Percentiles rank a stretch among this genome's conserved stretches.
phyloP scores from a whole-genome alignment of 257 asterid species.

The Ilex aquifolium region DNA sequence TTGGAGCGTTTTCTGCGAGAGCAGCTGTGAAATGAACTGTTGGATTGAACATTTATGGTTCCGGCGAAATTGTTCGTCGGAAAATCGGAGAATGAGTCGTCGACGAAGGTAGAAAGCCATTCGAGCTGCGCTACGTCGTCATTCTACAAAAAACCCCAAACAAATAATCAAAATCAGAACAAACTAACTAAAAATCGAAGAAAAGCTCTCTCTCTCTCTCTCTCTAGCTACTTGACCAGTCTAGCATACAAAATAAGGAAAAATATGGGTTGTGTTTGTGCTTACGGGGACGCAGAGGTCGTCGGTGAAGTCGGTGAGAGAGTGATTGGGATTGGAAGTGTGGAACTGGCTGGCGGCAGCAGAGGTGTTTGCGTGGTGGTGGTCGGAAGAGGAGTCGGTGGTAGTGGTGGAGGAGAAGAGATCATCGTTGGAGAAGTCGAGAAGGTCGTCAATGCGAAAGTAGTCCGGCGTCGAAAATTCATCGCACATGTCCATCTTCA shows the following conservation, averaged over 20 bases:
- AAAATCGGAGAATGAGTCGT: constrained; percentile 48
- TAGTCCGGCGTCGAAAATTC: constrained; percentile 23
- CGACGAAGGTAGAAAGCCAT: constrained; percentile 72
- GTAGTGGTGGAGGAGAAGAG: constrained; percentile 20
- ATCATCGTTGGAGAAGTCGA: constrained; percentile 52
- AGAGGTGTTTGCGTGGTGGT: constrained; percentile 14
- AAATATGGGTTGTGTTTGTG: neutral
- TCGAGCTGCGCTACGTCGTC: constrained; percentile 62
- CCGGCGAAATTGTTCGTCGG: constrained; percentile 34
- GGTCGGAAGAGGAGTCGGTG: constrained; percentile 22
- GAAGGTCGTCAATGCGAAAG: constrained; percentile 48
- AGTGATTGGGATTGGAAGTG: constrained; percentile 16
- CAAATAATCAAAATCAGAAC: neutral
- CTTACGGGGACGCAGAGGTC: constrained; percentile 47
- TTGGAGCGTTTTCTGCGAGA: constrained; percentile 3
- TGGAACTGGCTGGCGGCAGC: constrained; percentile 4
- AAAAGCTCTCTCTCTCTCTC: too few species aligned
- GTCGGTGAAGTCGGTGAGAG: constrained; percentile 28
- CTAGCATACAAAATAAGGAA: too few species aligned
- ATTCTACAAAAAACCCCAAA: constrained; percentile 18
- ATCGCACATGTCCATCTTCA: constrained; percentile 22
- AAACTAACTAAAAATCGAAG: too few species aligned
- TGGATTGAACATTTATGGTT: constrained; percentile 12
- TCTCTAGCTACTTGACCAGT: too few species aligned
- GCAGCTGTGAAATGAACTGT: constrained; percentile 25